Percentiles rank a stretch among this genome's conserved stretches.
These are phyloP conservation scores for Colletotrichum melonis DNA, from an alignment of 2,329 filamentous ascomycete genomes.

Conservation along the genomic window DNA sequence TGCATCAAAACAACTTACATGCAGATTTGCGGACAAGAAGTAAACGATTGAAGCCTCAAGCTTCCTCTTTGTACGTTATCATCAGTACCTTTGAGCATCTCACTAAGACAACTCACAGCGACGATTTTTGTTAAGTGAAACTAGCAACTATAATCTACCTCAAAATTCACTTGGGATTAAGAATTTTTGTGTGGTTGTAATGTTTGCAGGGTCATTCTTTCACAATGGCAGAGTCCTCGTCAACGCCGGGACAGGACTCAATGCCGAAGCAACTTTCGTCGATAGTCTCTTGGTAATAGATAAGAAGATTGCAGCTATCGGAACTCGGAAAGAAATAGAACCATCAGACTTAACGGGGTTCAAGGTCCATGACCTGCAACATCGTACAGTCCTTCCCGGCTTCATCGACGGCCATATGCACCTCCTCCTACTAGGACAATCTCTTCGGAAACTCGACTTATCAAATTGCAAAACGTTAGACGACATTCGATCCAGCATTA, in stretches of 20 bases:
- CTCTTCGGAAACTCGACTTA: slow-evolving; percentile 50
- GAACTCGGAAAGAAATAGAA: neutral
- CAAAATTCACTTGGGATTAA: neutral
- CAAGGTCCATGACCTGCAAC: slow-evolving; percentile 6
- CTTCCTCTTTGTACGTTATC: neutral
- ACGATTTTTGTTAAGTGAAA: no score
- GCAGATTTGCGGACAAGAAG: neutral
- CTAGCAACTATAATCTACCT: no score
- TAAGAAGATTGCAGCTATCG: slow-evolving; percentile 11
- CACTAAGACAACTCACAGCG: neutral
- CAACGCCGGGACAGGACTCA: slow-evolving; percentile 39
- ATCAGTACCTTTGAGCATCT: neutral
- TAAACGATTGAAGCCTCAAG: neutral
- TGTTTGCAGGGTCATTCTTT: slow-evolving; percentile 35
- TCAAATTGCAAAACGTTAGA: slow-evolving; percentile 47
- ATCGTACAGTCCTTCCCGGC: slow-evolving; percentile 45
- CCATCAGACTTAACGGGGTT: neutral
- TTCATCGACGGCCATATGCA: slow-evolving; percentile 60
- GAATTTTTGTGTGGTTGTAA: neutral
- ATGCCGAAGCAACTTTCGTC: slow-evolving; percentile 29
- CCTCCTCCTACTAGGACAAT: slow-evolving; percentile 53
- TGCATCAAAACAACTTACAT: neutral
- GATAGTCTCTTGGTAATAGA: slow-evolving; percentile 19
- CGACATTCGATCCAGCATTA: slow-evolving; percentile 51
- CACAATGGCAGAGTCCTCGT: slow-evolving; percentile 45